Base-by-base conservation (phyloP, 441 rosid species). In the Aquilaria agallochum region DNA sequence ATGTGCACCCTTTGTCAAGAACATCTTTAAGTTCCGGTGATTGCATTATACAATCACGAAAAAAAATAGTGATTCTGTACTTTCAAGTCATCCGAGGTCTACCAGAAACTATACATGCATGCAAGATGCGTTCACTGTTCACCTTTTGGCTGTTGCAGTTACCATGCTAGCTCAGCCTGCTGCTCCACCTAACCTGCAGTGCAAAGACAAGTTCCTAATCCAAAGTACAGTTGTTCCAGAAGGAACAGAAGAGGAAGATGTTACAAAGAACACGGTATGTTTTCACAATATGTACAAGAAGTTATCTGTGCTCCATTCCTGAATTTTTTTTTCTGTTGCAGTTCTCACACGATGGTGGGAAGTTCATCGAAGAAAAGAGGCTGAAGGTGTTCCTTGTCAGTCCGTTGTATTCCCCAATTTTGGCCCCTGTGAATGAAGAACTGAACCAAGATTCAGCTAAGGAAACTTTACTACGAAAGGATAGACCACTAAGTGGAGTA, bases 161-260 rank as follows among this genome's bases (percentile, higher is more conserved):
- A 76, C 68, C 2, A 80, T 82, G 90, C 85, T 73, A 70, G 79
- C 81, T 63, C 85, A 71, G 75, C 72, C 32, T 57, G 61, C 33
- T 46, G 78, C 75, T 63, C 82, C 87, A 14, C 78, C 71, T 33
- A 79, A 80, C 67, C 58, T 82, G 71, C 69, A 67, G 48, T 78
- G 90, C 75, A 80, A 78, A 72, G 90, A 84, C 78, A 84, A 84
- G 72, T 84, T 81, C 58, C 59, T 69, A 57, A 60, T 84, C 59
- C 87, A 84, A 67, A 64, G 82, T 66, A 75, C 74, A 11, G 65
- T 68, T 34, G 78, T 80, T 58, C 79, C 87, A 5, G 42, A 49
- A 11, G 78, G 77, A 47, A 73, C 76, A 56, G 50, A 59, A 50
- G 83, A 78, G 44, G 80, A 82, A 31, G 78, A 78, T 58, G 56